Base-by-base conservation (phyloP, 495 filamentous ascomycete genomes). In the Saxispiralis lemnorum region DNA sequence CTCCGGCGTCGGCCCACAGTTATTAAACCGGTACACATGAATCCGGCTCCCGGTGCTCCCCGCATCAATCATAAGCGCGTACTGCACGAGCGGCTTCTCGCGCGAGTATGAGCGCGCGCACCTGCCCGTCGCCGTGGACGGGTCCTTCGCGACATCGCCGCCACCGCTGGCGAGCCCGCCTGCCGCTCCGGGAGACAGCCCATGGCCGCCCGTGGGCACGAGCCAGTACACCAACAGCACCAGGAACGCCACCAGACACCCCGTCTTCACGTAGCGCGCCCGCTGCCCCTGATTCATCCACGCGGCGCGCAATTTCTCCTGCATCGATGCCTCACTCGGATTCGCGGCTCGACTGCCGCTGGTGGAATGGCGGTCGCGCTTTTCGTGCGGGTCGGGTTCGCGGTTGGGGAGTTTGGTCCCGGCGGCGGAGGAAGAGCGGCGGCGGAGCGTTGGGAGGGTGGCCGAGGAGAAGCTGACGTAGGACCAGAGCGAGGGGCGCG, bases 21-120 rank as follows among this genome's bases (percentile, higher is more conserved):
- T 97, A 67, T 95, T 97, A 73, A 97, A 97, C 47, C 79, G 78
- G 66, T 95, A 97, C 43, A 96, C 87, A 63, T 97, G 89, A 56
- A 97, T 94, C 43, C 89, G 82, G 47, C 89, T 96, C 45, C 89
- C 89, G 33, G 88, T 94, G 64, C 87, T 95, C 43, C 89, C 89
- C 31, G 89, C 89, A 67, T 97, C 89, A 56, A 97, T 84, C 89
- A 97, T 96, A 51, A 93, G 72, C 45, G 84, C 89, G 68, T 95
- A 96, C 56, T 97, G 89, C 47, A 95, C 78, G 50, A 97, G 68
- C 19, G 92, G 92, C 65, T 93, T 97, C 35, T 80, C 75, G 28
- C 76, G 71, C 43, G 84, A 82, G 60, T 68, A 75, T 20, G 88
- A 83, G 57, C 76, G 82, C 38, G 75, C 75, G 70, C 89, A 97